Evolutionary conservation across 345 rosid genomes (phyloP), one percentile per base, ranked within the genome.

Genomic region (Citrus sp.): DNA sequence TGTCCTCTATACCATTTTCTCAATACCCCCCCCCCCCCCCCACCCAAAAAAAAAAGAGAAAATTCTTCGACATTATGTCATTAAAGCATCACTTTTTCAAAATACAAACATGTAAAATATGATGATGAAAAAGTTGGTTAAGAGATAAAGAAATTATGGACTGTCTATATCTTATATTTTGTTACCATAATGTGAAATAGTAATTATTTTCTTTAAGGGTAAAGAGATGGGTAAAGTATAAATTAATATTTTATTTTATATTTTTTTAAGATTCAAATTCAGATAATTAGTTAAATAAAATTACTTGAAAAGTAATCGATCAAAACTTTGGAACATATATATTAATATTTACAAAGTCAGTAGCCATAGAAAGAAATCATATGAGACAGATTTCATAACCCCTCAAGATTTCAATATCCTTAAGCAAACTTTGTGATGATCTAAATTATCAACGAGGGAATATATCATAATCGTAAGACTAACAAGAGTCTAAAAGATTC

Each of bases 401-500:
- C 25, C 38, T 25, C 10, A 27, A 73, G 76, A 73, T 73, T 35
- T 58, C 6, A 46, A 35, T 10, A 58, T 73, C 37, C 30, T n/a
- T 5, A n/a, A 34, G 22, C 6, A 6, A 38, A 22, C 7, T 56
- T 56, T n/a, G 66, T n/a, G 8, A 38, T 74, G 32, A 73, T 73
- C n/a, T 34, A 40, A 37, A 37, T 35, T 38, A 58, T 35, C 54
- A 27, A 35, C 0, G 10, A 35, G n/a, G 35, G 38, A 60, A 38
- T 38, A 25, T 38, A 35, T 73, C 16, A 38, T 60, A 24, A 3
- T 24, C 27, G 59, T n/a, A 34, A 73, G 37, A 59, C 54, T 37
- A 38, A 74, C 32, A 58, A 73, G 12, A 35, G 19, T 9, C n/a
- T 10, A 62, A 74, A 40, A 74, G 59, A 61, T 73, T 73, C 77